Conservation (phyloP, 1,139 yeast genomes). For the Suhomyces kunorum region DNA sequence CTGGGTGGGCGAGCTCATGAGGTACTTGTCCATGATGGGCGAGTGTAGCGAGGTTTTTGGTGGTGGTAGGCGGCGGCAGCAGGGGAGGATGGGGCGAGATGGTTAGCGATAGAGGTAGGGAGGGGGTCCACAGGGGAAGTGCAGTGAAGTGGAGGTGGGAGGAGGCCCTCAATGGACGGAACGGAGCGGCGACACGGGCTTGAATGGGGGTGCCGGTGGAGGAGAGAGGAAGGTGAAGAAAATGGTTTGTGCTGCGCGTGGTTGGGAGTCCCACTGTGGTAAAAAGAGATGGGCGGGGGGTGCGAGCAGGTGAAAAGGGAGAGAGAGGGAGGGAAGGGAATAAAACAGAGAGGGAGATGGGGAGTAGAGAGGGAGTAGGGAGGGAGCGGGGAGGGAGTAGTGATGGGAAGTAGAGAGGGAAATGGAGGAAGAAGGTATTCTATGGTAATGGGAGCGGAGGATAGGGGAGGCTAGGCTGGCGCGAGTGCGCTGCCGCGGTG, state of each 20-base stretch:
- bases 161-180: slow-evolving; percentile 2
- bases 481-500: too few relatives aligned
- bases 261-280: slow-evolving; percentile 8
- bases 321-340: background rate
- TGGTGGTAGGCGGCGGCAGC: too few relatives aligned
- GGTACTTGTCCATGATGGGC: slow-evolving; percentile 45
- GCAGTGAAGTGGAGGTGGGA: background rate
- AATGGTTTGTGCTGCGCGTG: slow-evolving; percentile 9
- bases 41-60: too few relatives aligned
- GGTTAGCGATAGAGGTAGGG: background rate
- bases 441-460: too few relatives aligned
- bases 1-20: slow-evolving; percentile 48
- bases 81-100: too few relatives aligned
- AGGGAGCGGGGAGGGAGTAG: too few relatives aligned
- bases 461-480: too few relatives aligned
- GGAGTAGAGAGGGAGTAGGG: too few relatives aligned
- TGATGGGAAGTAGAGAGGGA: background rate
- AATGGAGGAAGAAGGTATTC: too few relatives aligned
- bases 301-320: slow-evolving; percentile 9
- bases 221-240: slow-evolving; percentile 2
- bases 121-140: background rate
- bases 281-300: slow-evolving; percentile 10
- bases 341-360: background rate
- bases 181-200: background rate
- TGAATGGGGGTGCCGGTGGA: background rate